phyloP scores from a whole-genome alignment of 2,329 filamentous ascomycete species.

The Diaporthe ampelina region DNA sequence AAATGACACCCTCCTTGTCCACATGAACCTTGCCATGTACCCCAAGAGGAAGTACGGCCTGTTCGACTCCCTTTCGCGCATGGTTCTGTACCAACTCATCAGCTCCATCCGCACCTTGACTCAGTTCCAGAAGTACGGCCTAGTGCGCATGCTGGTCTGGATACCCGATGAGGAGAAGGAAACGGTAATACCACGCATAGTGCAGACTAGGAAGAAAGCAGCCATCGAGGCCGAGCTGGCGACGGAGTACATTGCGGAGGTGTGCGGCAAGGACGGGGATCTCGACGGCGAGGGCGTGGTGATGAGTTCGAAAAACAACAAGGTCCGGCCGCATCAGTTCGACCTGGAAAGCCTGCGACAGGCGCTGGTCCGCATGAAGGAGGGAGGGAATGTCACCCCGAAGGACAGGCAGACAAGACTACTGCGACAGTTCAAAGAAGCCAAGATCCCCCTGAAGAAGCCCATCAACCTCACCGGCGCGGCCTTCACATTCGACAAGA shows the following conservation, averaged over 20 bases:
- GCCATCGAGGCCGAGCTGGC: constrained; percentile 72
- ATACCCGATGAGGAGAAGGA: constrained; percentile 71
- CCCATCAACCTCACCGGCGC: constrained; percentile 43
- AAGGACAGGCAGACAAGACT: constrained; percentile 56
- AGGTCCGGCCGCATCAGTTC: constrained; percentile 60
- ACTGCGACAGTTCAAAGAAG: constrained; percentile 45
- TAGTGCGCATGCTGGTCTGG: constrained; percentile 85
- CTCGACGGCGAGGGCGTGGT: neutral
- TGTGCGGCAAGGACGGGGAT: constrained; percentile 60
- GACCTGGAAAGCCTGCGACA: constrained; percentile 60
- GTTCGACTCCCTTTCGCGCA: constrained; percentile 69
- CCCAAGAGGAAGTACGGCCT: constrained; percentile 63
- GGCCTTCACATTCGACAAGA: constrained; percentile 53
- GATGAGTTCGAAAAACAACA: constrained; percentile 40
- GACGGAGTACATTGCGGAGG: constrained; percentile 71
- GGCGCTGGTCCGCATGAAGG: constrained; percentile 62
- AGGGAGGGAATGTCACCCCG: constrained; percentile 59
- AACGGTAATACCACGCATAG: constrained; percentile 70
- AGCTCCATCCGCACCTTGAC: constrained; percentile 68
- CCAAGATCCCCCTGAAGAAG: constrained; percentile 43
- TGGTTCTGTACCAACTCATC: constrained; percentile 74
- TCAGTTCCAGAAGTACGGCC: constrained; percentile 81
- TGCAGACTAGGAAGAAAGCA: constrained; percentile 68
- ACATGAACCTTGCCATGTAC: constrained; percentile 74
- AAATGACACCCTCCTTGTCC: constrained; percentile 82